These are phyloP conservation scores for Termitomyces sp. DNA, from an alignment of 768 basidiomycete genomes.

Conservation along the genomic window DNA sequence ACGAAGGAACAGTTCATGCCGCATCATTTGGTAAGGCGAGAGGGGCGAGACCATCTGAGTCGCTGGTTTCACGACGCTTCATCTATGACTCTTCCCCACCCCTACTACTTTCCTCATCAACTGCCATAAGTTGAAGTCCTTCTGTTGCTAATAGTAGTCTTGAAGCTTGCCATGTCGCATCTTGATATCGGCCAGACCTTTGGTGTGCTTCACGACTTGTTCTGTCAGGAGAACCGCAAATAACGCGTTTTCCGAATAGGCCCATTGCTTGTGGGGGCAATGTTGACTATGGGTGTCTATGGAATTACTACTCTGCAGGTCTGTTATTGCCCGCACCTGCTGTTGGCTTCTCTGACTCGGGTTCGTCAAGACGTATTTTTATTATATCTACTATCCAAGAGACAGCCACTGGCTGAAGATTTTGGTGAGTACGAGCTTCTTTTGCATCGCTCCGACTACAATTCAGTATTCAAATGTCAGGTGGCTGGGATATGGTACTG, in stretches of 20 bases:
- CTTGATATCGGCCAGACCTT: slow-evolving; percentile 26
- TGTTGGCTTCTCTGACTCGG: neutral
- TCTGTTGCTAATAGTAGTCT: neutral
- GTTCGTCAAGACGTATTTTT: slow-evolving; percentile 35
- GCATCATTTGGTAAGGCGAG: neutral
- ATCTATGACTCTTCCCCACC: slow-evolving; percentile 7
- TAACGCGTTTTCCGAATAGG: slow-evolving; percentile 19
- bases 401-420: slow-evolving; percentile 30
- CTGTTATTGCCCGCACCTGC: slow-evolving; percentile 1
- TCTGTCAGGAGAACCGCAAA: neutral
- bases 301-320: slow-evolving; percentile 44
- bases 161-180: slow-evolving; percentile 2
- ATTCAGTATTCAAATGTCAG: slow-evolving; percentile 16
- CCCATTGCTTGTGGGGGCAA: slow-evolving; percentile 34
- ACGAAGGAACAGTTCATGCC: neutral
- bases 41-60: neutral
- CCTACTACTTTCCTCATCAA: slow-evolving; percentile 4
- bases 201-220: slow-evolving; percentile 21
- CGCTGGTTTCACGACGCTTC: neutral
- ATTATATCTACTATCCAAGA: slow-evolving; percentile 37
- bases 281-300: slow-evolving; percentile 36
- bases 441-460: neutral
- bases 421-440: slow-evolving; percentile 26
- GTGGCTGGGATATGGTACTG: slow-evolving; percentile 33
- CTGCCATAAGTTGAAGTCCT: neutral